Base-by-base conservation (phyloP, 176 grass and related monocot species). In the Oryza meridionalis region DNA sequence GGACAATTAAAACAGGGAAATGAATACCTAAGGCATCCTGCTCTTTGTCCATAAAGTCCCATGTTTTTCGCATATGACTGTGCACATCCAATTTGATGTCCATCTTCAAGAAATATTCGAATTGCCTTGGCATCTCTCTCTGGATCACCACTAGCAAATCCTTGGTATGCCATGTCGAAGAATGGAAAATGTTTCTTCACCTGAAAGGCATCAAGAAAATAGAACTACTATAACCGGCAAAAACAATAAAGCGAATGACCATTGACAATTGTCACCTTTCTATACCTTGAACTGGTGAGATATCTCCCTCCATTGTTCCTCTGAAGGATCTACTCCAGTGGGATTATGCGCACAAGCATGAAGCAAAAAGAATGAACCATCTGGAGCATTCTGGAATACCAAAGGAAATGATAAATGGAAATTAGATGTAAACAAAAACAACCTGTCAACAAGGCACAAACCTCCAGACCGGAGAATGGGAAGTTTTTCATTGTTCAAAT, bases 151-250 rank as follows among this genome's bases (percentile, higher is more conserved):
- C 88, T 99, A 32, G 96, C 96, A 94, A 99, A 99, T 69, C 96
- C 93, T 99, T 99, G 96, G 86, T 96, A 99, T 53, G 96, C 93
- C 93, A 99, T 99, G 81, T 99, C 96, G 87, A 99, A 99, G 70
- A 99, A 96, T 59, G 96, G 93, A 79, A 99, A 99, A 90, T 99
- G 96, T n/a, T 92, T 94, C 79, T 99, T 99, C 37, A 80, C 86
- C 91, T 99, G 66, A 58, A 58, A 73, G 32, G n/a, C 31, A 22
- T 14, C 3, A 72, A 67, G 68, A 66, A 67, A 77, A 63, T 77
- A 75, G 8, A 1, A 65, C 9, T 11, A 63, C 24, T 51, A 2
- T 69, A 40, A 46, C 31, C 24, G 1, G 65, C 9, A 71, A 21
- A 69, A 77, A 4, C 31, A 80, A 50, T 71, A 45, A 11, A 79